Evolutionary conservation across 208 protist genomes (phyloP).

Genomic region (Crithidia expoeki): DNA sequence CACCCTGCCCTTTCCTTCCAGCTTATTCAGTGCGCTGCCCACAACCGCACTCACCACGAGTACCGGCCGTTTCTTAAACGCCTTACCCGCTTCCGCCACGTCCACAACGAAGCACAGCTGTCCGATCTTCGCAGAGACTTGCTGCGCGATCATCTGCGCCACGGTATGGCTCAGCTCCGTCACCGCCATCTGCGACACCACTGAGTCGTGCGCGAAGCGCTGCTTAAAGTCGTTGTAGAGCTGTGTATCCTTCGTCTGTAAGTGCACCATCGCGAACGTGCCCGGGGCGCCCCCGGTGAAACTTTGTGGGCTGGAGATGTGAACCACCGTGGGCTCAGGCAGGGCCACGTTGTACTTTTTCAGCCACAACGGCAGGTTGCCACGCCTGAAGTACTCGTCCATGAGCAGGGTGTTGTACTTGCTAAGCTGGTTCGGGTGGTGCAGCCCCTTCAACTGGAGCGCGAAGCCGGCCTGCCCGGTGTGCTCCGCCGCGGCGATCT

Average conservation of each 20-base stretch:
- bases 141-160: constrained; percentile 59
- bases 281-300: constrained; percentile 10
- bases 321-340: constrained; percentile 13
- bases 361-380: constrained; percentile 20
- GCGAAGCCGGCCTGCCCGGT: constrained; percentile 56
- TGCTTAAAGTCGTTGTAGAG: constrained; percentile 45
- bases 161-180: constrained; percentile 35
- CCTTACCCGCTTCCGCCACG: constrained; percentile 25
- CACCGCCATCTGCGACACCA: constrained; percentile 57
- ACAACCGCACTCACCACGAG: constrained; percentile 54
- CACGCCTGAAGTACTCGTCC: constrained; percentile 33
- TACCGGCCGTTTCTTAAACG: constrained; percentile 20
- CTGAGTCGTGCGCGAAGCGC: constrained; percentile 23
- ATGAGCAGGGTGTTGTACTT: constrained; percentile 33
- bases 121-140: constrained; percentile 56
- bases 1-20: constrained; percentile 18
- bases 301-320: constrained; percentile 11
- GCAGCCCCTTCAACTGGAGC: constrained; percentile 30
- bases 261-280: constrained; percentile 37
- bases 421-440: constrained; percentile 24
- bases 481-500: constrained; percentile 30
- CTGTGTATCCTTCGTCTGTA: constrained; percentile 29
- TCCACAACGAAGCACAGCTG: constrained; percentile 52
- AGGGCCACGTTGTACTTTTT: constrained; percentile 44
- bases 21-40: constrained; percentile 23